A percentile compares a stretch with the other conserved stretches of the same genome.
Evolutionary conservation across 2,329 filamentous ascomycete species (phyloP).

Genomic region (Colletotrichum tropicicola): DNA sequence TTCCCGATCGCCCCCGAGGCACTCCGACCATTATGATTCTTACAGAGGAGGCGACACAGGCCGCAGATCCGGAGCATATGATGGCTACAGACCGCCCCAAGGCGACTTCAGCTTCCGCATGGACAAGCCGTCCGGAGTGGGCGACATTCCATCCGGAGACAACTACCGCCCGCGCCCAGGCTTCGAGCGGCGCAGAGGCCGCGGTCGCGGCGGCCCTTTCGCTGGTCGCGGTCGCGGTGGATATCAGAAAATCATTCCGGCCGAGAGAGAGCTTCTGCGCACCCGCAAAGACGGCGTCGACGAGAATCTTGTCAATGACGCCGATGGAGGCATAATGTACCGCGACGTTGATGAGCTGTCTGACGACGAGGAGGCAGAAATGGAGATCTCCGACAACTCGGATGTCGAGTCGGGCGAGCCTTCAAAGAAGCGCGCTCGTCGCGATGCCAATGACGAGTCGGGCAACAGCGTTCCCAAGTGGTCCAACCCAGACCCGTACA

Average conservation of each 20-base stretch:
- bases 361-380: conserved; percentile 70
- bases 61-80: conserved; percentile 22
- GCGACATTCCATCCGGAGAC: conserved; percentile 42
- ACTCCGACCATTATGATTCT: conserved; percentile 16
- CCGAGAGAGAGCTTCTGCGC: conserved; percentile 59
- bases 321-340: conserved; percentile 58
- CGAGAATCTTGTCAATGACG: conserved; percentile 57
- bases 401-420: conserved; percentile 50
- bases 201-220: conserved; percentile 35
- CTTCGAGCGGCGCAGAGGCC: conserved; percentile 15
- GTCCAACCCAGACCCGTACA: conserved; percentile 97
- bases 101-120: conserved; percentile 66
- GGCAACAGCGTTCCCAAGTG: conserved; percentile 74
- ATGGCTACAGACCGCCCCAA: conserved; percentile 47
- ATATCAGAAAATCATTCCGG: conserved; percentile 44
- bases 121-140: conserved; percentile 60
- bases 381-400: conserved; percentile 68
- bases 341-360: conserved; percentile 65
- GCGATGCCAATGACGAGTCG: conserved; percentile 40
- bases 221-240: conserved; percentile 33
- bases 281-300: conserved; percentile 46
- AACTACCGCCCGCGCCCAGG: conserved; percentile 40
- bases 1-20: conserved; percentile 17
- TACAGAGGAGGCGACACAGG: conserved; percentile 22
- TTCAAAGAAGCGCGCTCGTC: conserved; percentile 53